phyloP scores from a whole-genome alignment of 2,329 filamentous ascomycete genomes.

The Sordariomycetes sp. region DNA sequence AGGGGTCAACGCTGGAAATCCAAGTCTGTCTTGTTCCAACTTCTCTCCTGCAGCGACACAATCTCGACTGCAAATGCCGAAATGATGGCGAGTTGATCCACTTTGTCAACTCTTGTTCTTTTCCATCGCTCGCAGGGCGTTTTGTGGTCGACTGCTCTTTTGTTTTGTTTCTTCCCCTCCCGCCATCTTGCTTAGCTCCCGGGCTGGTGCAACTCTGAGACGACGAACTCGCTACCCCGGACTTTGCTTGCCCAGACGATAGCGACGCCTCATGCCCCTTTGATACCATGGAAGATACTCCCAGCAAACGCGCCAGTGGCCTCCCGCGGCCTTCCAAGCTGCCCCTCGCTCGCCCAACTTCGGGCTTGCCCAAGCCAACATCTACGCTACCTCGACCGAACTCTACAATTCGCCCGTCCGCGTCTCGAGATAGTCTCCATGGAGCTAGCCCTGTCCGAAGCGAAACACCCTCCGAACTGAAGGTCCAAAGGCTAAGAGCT shows the following conservation, averaged over 20 bases:
- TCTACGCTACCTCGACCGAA: conserved; percentile 13
- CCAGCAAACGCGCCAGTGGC: conserved; percentile 2
- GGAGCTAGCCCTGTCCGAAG: background rate
- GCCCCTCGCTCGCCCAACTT: conserved; percentile 21
- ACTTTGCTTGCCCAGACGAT: background rate
- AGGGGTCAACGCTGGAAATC: no score
- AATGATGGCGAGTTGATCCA: no score
- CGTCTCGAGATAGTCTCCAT: conserved; percentile 11
- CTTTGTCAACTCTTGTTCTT: no score
- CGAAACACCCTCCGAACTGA: conserved; percentile 17
- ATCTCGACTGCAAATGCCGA: no score
- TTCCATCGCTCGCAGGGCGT: no score
- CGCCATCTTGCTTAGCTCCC: background rate
- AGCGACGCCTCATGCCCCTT: background rate
- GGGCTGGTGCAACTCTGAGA: no score
- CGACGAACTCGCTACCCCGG: background rate
- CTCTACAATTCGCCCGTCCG: conserved; percentile 9
- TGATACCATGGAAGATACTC: conserved; percentile 4
- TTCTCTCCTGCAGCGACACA: no score
- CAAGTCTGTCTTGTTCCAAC: no score
- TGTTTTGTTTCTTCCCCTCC: no score
- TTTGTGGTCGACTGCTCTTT: no score
- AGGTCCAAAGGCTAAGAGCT: conserved; percentile 29
- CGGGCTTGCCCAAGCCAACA: conserved; percentile 20
- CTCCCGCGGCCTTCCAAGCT: conserved; percentile 24